Base-by-base conservation (phyloP, 306 rosid species). In the Oxytropis ochrocephala region DNA sequence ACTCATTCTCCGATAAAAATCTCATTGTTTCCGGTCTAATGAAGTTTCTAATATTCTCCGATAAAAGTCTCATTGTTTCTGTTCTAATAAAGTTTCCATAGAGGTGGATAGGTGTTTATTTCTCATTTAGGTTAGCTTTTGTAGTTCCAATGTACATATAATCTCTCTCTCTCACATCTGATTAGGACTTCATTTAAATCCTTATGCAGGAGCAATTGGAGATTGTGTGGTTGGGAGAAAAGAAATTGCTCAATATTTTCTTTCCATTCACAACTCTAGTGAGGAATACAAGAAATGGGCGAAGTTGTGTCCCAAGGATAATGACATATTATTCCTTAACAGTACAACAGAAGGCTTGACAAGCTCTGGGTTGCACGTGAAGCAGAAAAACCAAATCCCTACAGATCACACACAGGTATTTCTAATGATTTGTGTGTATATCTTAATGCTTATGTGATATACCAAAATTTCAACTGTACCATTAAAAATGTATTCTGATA, bases 331-430 rank as follows among this genome's bases (percentile, higher is more conserved):
- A 29, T 69, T 63, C 73, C 51, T 24, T 50, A 66, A 63, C 32
- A 8, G 67, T 46, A 9, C 67, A 56, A 42, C 21, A 12, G 77
- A 69, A 27, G 35, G 55, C 67, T 74, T 19, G 65, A 60, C 67
- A 66, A 67, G 43, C 61, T 72, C 77, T 46, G 73, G 48, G 76
- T 59, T 66, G 53, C 75, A 69, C 7, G 41, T 9, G 69, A 86
- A 79, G 75, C 70, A 30, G 58, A 83, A 66, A 77, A 83, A 72
- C 56, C 79, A 85, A 70, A 73, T 76, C 67, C 75, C 67, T 43
- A 62, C 85, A n/a, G 96, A 92, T 83, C 92, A 89, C 75, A 89
- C 96, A 53, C 96, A 89, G 95, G 96, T 92, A 76, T 65, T 35
- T 67, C 50, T 52, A 29, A 42, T 46, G 32, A 29, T 8, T 13